Evolutionary conservation across 805 yeast species (phyloP).

Genomic region (Cyberlindnera euphorbiae): DNA sequence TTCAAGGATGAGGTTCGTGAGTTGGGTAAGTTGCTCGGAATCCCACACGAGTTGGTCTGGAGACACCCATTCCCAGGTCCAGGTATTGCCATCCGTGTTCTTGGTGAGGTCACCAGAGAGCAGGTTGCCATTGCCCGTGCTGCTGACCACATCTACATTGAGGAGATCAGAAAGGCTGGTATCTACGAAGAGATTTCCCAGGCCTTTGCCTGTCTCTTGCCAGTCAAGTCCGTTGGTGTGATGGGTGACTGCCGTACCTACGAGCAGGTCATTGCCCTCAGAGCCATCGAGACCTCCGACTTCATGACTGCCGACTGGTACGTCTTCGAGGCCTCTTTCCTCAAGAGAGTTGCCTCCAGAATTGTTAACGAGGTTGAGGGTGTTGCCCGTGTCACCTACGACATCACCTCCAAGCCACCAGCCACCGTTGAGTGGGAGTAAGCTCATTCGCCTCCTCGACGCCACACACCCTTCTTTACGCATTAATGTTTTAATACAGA

Average conservation of each 20-base stretch:
- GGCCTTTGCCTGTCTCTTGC: conserved; percentile 95
- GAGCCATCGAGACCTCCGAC: conserved; percentile 97
- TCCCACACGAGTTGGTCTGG: conserved; percentile 97
- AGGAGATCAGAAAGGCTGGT: conserved; percentile 92
- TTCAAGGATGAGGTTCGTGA: conserved; percentile 99
- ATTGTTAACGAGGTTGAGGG: conserved; percentile 98
- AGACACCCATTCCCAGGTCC: conserved; percentile 99
- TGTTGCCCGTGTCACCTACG: conserved; percentile 98
- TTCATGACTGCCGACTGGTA: conserved; percentile 99
- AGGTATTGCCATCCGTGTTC: conserved; percentile 96
- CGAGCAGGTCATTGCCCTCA: conserved; percentile 97
- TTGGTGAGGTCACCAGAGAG: conserved; percentile 91
- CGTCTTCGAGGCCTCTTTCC: conserved; percentile 85
- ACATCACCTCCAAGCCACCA: conserved; percentile 98
- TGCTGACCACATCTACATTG: conserved; percentile 94
- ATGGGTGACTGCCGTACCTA: conserved; percentile 99
- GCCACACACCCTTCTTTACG: no score
- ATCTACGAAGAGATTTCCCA: conserved; percentile 90
- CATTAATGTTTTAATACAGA: no score
- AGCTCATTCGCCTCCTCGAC: no score
- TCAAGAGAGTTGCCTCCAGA: conserved; percentile 90
- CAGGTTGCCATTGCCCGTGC: conserved; percentile 97
- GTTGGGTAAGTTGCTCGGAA: conserved; percentile 90
- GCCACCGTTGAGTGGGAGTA: conserved; percentile 99
- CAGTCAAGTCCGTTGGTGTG: conserved; percentile 98